These are phyloP conservation scores for Dothideomycetes sp. DNA, from an alignment of 2,329 filamentous ascomycete genomes.

Conservation along the genomic window DNA sequence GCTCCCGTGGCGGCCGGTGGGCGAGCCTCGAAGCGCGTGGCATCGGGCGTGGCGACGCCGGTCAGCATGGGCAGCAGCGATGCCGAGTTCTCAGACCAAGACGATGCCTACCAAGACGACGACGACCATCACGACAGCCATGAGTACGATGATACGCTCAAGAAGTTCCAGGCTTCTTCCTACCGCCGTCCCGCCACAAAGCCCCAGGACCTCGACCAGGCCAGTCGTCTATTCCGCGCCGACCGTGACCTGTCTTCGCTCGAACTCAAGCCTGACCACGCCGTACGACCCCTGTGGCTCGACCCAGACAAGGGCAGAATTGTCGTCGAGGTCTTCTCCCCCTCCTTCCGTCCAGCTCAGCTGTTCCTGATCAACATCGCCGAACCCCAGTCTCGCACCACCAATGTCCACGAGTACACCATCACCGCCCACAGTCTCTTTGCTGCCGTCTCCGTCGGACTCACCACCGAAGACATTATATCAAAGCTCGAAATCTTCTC, in stretches of 20 bases:
- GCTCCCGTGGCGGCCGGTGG: slow-evolving; percentile 25
- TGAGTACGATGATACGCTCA: slow-evolving; percentile 37
- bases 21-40: slow-evolving; percentile 29
- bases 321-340: slow-evolving; percentile 89
- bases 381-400: slow-evolving; percentile 82
- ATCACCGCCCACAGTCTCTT: slow-evolving; percentile 90
- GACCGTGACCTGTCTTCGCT: slow-evolving; percentile 75
- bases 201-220: slow-evolving; percentile 40
- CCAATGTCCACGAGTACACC: slow-evolving; percentile 86
- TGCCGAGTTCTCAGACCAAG: slow-evolving; percentile 46
- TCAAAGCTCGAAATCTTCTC: slow-evolving; percentile 78
- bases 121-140: slow-evolving; percentile 25
- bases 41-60: slow-evolving; percentile 33
- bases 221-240: slow-evolving; percentile 45
- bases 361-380: slow-evolving; percentile 95
- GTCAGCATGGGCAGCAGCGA: slow-evolving; percentile 41
- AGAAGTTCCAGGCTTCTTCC: slow-evolving; percentile 45
- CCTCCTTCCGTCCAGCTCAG: slow-evolving; percentile 75
- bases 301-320: slow-evolving; percentile 79
- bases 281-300: slow-evolving; percentile 87
- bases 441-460: slow-evolving; percentile 88
- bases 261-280: slow-evolving; percentile 76
- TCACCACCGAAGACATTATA: slow-evolving; percentile 83
- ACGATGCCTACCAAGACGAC: slow-evolving; percentile 19
- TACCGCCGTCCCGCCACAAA: slow-evolving; percentile 40